Percentiles rank a stretch among this genome's conserved stretches.
Evolutionary conservation across 2,329 filamentous ascomycete species (phyloP).

Genomic region (Fusarium musae): DNA sequence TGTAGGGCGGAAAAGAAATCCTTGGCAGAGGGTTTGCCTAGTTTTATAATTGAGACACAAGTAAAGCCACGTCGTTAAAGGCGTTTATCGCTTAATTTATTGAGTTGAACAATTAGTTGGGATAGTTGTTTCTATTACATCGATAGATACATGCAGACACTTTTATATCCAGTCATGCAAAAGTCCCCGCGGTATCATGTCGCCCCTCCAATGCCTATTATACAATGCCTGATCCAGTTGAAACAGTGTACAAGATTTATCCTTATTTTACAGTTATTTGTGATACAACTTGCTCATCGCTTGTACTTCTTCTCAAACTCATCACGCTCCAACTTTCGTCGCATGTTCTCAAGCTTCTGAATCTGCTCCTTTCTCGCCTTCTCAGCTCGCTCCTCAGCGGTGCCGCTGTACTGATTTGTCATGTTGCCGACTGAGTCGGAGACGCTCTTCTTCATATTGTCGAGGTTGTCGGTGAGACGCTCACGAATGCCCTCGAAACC

Average conservation of each 20-base stretch:
- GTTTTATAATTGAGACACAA: constrained; percentile 39
- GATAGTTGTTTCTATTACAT: constrained; percentile 26
- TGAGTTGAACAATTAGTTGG: constrained; percentile 5
- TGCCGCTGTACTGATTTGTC: constrained; percentile 49
- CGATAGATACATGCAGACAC: constrained; percentile 28
- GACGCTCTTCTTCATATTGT: constrained; percentile 53
- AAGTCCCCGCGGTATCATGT: constrained; percentile 18
- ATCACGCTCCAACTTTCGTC: constrained; percentile 50
- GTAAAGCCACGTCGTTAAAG: constrained; percentile 25
- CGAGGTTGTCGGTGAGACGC: constrained; percentile 48
- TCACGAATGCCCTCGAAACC: constrained; percentile 46
- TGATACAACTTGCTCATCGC: constrained; percentile 38
- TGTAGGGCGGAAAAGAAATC: constrained; percentile 33
- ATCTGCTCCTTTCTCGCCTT: constrained; percentile 50
- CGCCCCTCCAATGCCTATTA: constrained; percentile 33
- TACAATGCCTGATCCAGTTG: constrained; percentile 24
- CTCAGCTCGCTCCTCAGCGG: constrained; percentile 50
- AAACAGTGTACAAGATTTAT: constrained; percentile 13
- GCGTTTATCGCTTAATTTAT: constrained; percentile 20
- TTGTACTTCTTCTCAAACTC: constrained; percentile 57
- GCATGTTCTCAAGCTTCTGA: constrained; percentile 50
- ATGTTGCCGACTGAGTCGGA: constrained; percentile 49
- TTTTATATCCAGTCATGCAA: constrained; percentile 16
- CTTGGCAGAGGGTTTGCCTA: constrained; percentile 30
- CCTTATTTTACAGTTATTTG: constrained; percentile 32